Evolutionary conservation across 805 yeast species (phyloP), one percentile per base, ranked within the genome.

Genomic region (Brettanomyces nanus): DNA sequence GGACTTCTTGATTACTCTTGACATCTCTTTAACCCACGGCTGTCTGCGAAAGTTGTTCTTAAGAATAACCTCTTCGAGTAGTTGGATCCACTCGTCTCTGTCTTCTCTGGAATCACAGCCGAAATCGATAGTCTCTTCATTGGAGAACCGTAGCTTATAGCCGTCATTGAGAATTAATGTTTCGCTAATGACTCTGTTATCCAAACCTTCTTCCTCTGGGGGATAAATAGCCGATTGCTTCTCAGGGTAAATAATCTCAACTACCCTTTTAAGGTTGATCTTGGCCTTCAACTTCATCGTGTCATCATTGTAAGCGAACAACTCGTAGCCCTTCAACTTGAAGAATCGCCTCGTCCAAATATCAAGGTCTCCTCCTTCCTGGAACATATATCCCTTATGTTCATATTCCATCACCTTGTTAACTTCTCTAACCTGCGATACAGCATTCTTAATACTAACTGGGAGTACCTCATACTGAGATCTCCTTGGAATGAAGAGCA

Each of bases 301-400:
- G 21, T 65, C 65, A 45, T 81, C 92, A 47, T 84, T 80, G 53
- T 80, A 85, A 0, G 95, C 95, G 38, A 78, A 67, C 47, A 89
- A 63, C 26, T 77, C 74, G 6, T 77, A 71, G 0, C 90, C 95
- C 33, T 71, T 65, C n/a, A 89, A 65, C 45, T 73, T 78, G 63
- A 80, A 86, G 61, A 60, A 85, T 40, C 97, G 69, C 46, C 82
- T 73, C 47, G 83, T 75, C 77, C 89, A 75, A 21, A 68, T 63
- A 13, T 69, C 73, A 47, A 92, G 73, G 61, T 89, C 97, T 7
- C 97, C 97, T 15, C 97, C 97, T 52, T 81, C 85, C 61, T 89
- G 97, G 49, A 77, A 75, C 62, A 90, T 62, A 51, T 65, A 79
- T 0, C 97, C 97, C 53, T 82, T 80, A 50, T 63, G 62, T 2